These are phyloP conservation scores for Tetrahymena borealis DNA, from an alignment of 73 alveolate species.

Conservation along the genomic window DNA sequence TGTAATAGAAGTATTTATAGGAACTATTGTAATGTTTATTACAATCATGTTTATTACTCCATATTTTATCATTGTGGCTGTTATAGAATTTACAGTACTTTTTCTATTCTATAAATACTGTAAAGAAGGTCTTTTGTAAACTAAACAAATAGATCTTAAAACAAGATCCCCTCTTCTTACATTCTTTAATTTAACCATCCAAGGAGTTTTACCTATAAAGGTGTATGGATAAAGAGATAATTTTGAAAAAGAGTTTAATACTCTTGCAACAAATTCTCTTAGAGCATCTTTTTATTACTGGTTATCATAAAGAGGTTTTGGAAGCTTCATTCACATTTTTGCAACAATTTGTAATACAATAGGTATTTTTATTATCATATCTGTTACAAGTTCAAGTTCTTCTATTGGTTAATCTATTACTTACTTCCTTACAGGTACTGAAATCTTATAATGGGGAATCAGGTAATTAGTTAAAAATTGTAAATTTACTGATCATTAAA, in stretches of 20 bases:
- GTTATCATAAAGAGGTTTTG: neutral
- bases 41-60: neutral
- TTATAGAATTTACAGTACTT: neutral
- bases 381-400: neutral
- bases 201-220: neutral
- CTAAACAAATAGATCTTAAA: neutral
- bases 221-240: neutral
- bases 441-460: neutral
- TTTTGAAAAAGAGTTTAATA: neutral
- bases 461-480: too few species aligned
- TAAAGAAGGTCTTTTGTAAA: neutral
- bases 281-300: neutral
- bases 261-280: neutral
- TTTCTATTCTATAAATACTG: neutral
- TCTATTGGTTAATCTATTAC: neutral
- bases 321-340: neutral
- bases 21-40: neutral
- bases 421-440: neutral
- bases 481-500: too few species aligned
- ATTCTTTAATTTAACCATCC: neutral
- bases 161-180: neutral
- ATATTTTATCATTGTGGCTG: neutral
- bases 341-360: neutral
- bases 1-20: neutral
- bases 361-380: neutral